phyloP scores from a whole-genome alignment of 768 basidiomycete genomes.

The Krasilnikovozyma curviuscula region DNA sequence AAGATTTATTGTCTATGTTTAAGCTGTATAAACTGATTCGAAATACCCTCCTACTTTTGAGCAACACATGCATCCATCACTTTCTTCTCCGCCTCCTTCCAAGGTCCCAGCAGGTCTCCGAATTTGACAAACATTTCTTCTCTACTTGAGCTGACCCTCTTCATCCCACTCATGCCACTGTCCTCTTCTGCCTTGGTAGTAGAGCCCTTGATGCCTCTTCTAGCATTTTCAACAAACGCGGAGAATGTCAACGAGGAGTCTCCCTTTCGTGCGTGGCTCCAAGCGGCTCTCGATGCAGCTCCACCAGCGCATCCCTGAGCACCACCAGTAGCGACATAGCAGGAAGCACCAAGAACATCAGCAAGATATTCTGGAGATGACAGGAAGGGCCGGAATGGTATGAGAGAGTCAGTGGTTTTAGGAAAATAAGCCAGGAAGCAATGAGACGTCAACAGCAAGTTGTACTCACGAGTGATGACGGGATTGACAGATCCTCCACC shows the following conservation, averaged over 20 bases:
- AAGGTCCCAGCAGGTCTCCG: not conserved
- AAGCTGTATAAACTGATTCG: too few species aligned
- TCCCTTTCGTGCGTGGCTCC: not conserved
- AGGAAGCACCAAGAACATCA: not conserved
- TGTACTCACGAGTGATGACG: too few species aligned
- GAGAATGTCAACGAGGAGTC: not conserved
- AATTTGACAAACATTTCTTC: not conserved
- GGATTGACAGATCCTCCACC: constrained; percentile 8
- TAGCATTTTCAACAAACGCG: not conserved
- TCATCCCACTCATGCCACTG: not conserved
- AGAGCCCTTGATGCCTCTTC: not conserved
- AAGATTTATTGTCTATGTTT: too few species aligned
- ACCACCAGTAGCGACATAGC: not conserved
- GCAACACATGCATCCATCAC: not conserved
- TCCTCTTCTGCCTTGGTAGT: not conserved
- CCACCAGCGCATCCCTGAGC: constrained; percentile 9
- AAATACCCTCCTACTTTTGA: too few species aligned
- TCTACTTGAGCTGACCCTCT: constrained; percentile 1
- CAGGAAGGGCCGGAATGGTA: too few species aligned
- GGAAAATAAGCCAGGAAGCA: too few species aligned
- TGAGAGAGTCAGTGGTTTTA: too few species aligned
- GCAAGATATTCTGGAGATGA: not conserved
- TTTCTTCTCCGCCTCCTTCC: constrained; percentile 7
- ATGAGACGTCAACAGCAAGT: too few species aligned
- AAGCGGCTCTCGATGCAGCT: constrained; percentile 5